Conservation (phyloP, 352 stramenopile species). For the Globisporangium alternatum region DNA sequence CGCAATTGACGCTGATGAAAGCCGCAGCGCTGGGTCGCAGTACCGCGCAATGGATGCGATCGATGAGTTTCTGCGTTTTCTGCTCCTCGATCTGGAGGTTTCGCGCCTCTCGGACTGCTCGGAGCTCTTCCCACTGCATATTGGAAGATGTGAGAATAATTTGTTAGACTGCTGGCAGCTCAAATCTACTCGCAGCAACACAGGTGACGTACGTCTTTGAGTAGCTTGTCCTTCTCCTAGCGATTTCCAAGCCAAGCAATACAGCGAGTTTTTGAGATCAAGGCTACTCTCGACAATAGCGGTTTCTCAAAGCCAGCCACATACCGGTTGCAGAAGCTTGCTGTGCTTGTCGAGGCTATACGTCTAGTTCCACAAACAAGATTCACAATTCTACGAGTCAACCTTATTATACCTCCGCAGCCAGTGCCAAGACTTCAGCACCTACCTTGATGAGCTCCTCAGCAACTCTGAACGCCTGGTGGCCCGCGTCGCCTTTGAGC, state of each 20-base stretch:
- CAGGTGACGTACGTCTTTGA: conserved; percentile 23
- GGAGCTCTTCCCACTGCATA: conserved; percentile 48
- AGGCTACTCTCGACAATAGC: no score
- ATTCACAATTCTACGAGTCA: not conserved
- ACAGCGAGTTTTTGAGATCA: no score
- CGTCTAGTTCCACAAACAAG: conserved; percentile 17
- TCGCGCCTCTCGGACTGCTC: conserved; percentile 30
- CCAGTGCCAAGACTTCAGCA: not conserved
- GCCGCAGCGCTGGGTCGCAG: no score
- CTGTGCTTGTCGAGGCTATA: conserved; percentile 29
- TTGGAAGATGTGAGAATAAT: not conserved
- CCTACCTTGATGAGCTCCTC: conserved; percentile 45
- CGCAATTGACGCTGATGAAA: no score
- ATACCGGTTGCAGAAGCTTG: conserved; percentile 31
- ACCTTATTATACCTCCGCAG: not conserved
- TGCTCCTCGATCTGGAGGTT: conserved; percentile 28
- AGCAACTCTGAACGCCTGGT: conserved; percentile 38
- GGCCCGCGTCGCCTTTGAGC: conserved; percentile 36
- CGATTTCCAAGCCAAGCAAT: not conserved
- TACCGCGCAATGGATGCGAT: conserved; percentile 34
- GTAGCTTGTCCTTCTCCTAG: conserved; percentile 40
- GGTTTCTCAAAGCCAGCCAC: not conserved
- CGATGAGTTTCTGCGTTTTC: conserved; percentile 28
- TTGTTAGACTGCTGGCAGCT: not conserved
- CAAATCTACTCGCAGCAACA: not conserved